Evolutionary conservation across 768 basidiomycete species (phyloP).

Genomic region (Naematelia aurantialba): DNA sequence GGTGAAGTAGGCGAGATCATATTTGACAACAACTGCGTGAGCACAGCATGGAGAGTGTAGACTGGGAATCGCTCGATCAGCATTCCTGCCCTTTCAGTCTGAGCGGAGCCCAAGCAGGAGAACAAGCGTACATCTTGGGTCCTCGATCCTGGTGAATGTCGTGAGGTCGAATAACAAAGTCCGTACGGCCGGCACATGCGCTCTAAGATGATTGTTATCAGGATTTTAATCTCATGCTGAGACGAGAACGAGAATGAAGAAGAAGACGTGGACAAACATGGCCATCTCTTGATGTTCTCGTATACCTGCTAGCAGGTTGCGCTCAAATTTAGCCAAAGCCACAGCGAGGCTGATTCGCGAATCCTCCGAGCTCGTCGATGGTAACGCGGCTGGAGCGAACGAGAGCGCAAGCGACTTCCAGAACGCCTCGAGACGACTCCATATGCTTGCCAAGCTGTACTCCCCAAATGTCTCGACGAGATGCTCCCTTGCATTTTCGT

Average conservation of each 20-base stretch:
- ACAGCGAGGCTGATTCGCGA: slow-evolving; percentile 24
- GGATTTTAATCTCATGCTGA: background rate
- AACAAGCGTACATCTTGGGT: slow-evolving; percentile 57
- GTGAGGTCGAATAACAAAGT: slow-evolving; percentile 68
- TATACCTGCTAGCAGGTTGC: slow-evolving; percentile 76
- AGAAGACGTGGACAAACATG: slow-evolving; percentile 58
- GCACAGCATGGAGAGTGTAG: slow-evolving; percentile 61
- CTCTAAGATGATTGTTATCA: slow-evolving; percentile 52
- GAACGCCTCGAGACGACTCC: slow-evolving; percentile 4
- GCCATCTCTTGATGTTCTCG: slow-evolving; percentile 67
- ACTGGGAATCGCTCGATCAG: no score
- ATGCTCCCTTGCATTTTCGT: background rate
- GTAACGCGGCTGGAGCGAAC: slow-evolving; percentile 9
- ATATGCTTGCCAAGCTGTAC: slow-evolving; percentile 5
- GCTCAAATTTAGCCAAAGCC: slow-evolving; percentile 66
- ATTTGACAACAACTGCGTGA: slow-evolving; percentile 78
- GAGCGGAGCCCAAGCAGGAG: background rate
- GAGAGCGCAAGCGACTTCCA: slow-evolving; percentile 18
- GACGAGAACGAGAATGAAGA: background rate
- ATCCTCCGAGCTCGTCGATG: slow-evolving; percentile 13
- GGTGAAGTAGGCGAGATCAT: slow-evolving; percentile 69
- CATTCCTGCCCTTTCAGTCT: no score
- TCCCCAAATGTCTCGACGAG: background rate
- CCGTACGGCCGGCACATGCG: slow-evolving; percentile 68
- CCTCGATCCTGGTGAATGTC: slow-evolving; percentile 68